Percentiles rank a stretch among this genome's conserved stretches.
Evolutionary conservation across 768 basidiomycete species (phyloP).

Genomic region (Rickenella mellea): DNA sequence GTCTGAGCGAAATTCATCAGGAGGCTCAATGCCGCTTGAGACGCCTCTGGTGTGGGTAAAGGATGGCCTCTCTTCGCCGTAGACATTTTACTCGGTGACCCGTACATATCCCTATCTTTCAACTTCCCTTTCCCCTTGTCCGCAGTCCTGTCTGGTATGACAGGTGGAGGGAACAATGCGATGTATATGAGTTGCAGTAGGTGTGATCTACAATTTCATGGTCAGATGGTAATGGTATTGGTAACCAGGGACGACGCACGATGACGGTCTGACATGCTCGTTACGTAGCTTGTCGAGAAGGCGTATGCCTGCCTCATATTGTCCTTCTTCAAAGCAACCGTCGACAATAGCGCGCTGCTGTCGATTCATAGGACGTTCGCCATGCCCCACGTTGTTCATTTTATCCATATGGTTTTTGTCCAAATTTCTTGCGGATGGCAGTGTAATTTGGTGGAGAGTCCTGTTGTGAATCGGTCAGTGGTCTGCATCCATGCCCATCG

Average conservation of each 20-base stretch:
- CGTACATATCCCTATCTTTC: background rate
- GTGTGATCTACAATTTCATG: slow-evolving; percentile 36
- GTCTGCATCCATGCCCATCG: no score
- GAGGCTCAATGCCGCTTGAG: slow-evolving; percentile 41
- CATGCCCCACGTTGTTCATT: no score
- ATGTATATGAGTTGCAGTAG: slow-evolving; percentile 63
- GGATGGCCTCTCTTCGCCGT: slow-evolving; percentile 10
- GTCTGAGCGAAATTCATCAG: slow-evolving; percentile 47
- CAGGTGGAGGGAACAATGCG: slow-evolving; percentile 46
- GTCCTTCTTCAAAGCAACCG: slow-evolving; percentile 67
- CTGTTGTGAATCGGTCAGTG: no score
- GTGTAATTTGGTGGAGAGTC: no score
- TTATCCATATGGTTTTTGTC: no score
- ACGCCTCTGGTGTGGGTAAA: slow-evolving; percentile 33
- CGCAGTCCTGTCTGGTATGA: slow-evolving; percentile 1
- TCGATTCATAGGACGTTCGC: no score
- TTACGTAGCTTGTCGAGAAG: slow-evolving; percentile 55
- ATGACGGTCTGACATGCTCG: slow-evolving; percentile 43
- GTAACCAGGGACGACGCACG: slow-evolving; percentile 22
- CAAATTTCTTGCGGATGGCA: no score
- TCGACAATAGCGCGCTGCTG: slow-evolving; percentile 54
- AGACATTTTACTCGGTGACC: background rate
- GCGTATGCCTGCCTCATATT: slow-evolving; percentile 60
- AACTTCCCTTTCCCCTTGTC: background rate
- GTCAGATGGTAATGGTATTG: background rate